Evolutionary conservation across 192 early-diverging fungal species (phyloP), one percentile per base, ranked within the genome.

Genomic region (Chytriomyces sp.): DNA sequence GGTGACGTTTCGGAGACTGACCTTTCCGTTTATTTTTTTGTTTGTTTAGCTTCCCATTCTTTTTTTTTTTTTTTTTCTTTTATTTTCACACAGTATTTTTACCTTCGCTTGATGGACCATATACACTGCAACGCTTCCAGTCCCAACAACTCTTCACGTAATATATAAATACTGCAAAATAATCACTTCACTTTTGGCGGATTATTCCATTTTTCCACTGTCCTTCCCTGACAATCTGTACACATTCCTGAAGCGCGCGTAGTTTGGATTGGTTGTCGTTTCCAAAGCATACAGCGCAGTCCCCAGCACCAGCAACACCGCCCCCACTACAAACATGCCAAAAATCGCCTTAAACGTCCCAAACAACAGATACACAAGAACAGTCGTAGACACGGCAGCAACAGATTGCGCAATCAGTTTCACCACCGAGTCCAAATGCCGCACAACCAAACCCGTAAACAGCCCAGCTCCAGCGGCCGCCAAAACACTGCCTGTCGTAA

Each of bases 321-420:
- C 43, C 9, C 67, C 67, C 48, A 45, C 10, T 11, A 68, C 16
- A 26, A 68, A 68, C n/a, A n/a, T 20, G 4, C 44, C 18, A 43
- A 11, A 48, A 10, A 48, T 28, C 43, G 45, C 67, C 46, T 68
- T 68, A 7, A 68, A 68, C 2, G 13, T 47, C n/a, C 67, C 67
- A 50, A 48, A 68, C 44, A 68, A 11, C 10, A 68, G 9, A 68
- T 68, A 68, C 46, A 68, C 46, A 10, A 68, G 16, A 3, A 35
- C 26, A 68, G 67, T 68, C n/a, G 67, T 68, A 16, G n/a, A 18
- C 11, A 68, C 46, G 10, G 67, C 67, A 13, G 67, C 67, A 13
- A 68, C 67, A 48, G 67, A 16, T 26, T 68, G 67, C 18, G 67
- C 48, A 48, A 68, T 68, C 16, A 68, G 67, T 45, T 68, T 68